These are phyloP conservation scores for Xerophyta viscosa DNA, from an alignment of 106 monocot genomes.

Conservation along the genomic window DNA sequence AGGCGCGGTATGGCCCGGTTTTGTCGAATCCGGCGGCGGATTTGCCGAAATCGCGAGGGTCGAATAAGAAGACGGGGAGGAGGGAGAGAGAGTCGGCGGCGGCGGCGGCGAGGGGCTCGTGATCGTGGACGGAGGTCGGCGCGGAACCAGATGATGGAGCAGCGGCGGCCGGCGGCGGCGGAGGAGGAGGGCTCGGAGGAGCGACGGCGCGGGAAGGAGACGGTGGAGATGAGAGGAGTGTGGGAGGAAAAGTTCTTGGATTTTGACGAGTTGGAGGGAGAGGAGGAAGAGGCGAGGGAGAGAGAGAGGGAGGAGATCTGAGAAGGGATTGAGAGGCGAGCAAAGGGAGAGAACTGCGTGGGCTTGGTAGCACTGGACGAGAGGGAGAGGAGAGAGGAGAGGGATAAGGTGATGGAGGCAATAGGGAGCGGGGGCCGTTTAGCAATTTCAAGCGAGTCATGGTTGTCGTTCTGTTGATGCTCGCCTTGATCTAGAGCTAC, in stretches of 20 bases:
- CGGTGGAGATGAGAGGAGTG: conserved; percentile 28
- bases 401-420: conserved; percentile 12
- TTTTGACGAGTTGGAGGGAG: too few relatives aligned
- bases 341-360: conserved; percentile 22
- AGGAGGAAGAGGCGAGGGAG: conserved; percentile 3
- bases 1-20: conserved; percentile 83
- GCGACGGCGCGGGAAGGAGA: conserved; percentile 30
- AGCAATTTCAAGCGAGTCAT: too few relatives aligned
- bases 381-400: conserved; percentile 18
- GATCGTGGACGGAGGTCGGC: conserved; percentile 89
- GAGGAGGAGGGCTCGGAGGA: conserved; percentile 40
- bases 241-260: conserved; percentile 6
- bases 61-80: conserved; percentile 86
- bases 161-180: conserved; percentile 59
- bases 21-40: conserved; percentile 84
- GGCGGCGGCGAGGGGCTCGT: conserved; percentile 72
- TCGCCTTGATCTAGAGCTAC: too few relatives aligned
- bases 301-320: conserved; percentile 15
- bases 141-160: conserved; percentile 79
- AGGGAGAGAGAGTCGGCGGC: conserved; percentile 65
- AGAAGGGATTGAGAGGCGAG: too few relatives aligned
- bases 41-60: conserved; percentile 80
- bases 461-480: too few relatives aligned
- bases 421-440: not conserved
- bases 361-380: conserved; percentile 26